These are phyloP conservation scores for Scheffersomyces segobiensis DNA, from an alignment of 1,139 yeast species.

Conservation along the genomic window DNA sequence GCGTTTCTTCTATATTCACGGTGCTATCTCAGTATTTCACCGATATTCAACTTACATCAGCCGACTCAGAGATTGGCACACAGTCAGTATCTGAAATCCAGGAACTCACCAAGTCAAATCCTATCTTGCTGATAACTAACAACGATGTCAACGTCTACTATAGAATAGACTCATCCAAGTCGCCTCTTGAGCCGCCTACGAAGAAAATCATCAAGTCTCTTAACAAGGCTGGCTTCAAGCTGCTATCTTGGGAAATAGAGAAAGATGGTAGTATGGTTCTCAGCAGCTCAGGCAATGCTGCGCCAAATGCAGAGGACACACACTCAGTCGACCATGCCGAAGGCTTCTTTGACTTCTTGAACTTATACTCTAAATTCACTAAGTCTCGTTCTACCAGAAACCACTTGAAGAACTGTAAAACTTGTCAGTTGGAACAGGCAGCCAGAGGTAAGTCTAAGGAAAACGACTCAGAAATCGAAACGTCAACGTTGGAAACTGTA, in stretches of 20 bases:
- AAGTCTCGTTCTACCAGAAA: slow-evolving; percentile 11
- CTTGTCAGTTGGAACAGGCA: slow-evolving; percentile 23
- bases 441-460: neutral
- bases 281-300: slow-evolving; percentile 10
- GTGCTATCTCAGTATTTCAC: slow-evolving; percentile 16
- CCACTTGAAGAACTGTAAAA: slow-evolving; percentile 35
- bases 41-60: neutral
- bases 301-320: neutral
- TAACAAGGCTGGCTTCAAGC: slow-evolving; percentile 30
- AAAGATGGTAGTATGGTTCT: slow-evolving; percentile 16
- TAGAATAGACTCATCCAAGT: slow-evolving; percentile 7
- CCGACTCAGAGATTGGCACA: slow-evolving; percentile 14
- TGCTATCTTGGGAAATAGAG: slow-evolving; percentile 34
- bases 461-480: slow-evolving; percentile 1
- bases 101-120: slow-evolving; percentile 9
- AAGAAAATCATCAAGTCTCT: slow-evolving; percentile 26
- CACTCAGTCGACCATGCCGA: neutral
- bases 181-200: slow-evolving; percentile 13
- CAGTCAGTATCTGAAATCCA: slow-evolving; percentile 25
- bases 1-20: slow-evolving; percentile 39
- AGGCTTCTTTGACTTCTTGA: slow-evolving; percentile 6
- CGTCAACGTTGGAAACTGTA: slow-evolving; percentile 23
- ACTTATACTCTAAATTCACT: slow-evolving; percentile 5
- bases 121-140: slow-evolving; percentile 14
- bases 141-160: slow-evolving; percentile 25